A percentile compares a stretch with the other conserved stretches of the same genome.
Conservation (phyloP, 306 rosid species). For the Datisca glomerata region DNA sequence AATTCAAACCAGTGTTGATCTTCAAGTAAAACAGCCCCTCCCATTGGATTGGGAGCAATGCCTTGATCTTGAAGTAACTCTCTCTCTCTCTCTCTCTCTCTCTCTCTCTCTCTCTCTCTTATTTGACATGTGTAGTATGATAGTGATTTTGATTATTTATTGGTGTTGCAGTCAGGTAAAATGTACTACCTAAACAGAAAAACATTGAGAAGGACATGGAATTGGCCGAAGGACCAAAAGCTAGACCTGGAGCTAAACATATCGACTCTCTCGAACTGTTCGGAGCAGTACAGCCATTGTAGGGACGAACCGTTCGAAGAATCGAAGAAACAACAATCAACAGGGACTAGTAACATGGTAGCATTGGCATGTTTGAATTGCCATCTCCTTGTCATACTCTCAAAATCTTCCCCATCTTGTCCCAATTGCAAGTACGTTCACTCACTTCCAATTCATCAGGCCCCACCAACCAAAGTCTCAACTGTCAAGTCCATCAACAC, state of each 20-base stretch:
- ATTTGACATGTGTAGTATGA: background rate
- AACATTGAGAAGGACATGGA: slow-evolving; percentile 28
- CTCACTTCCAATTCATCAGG: slow-evolving; percentile 13
- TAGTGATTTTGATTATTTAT: background rate
- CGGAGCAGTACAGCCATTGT: background rate
- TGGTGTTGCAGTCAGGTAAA: slow-evolving; percentile 22
- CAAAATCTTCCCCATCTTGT: slow-evolving; percentile 35
- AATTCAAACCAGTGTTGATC: slow-evolving; percentile 16
- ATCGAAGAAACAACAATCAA: slow-evolving; percentile 1
- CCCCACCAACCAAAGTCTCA: slow-evolving; percentile 1
- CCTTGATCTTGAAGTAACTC: slow-evolving; percentile 33
- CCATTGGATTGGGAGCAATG: slow-evolving; percentile 48
- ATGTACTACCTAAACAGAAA: slow-evolving; percentile 37
- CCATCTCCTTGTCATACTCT: slow-evolving; percentile 34
- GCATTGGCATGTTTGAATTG: slow-evolving; percentile 41
- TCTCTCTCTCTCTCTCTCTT: background rate
- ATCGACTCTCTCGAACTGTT: slow-evolving; percentile 9
- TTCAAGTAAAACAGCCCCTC: slow-evolving; percentile 28
- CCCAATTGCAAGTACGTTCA: slow-evolving; percentile 39
- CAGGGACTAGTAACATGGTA: slow-evolving; percentile 19
- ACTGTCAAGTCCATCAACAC: background rate
- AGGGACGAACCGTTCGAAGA: background rate
- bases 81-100: slow-evolving; percentile 4
- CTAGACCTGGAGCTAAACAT: slow-evolving; percentile 38
- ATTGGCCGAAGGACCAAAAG: slow-evolving; percentile 22